Percentiles rank a stretch among this genome's conserved stretches.
phyloP scores from a whole-genome alignment of 495 filamentous ascomycete genomes.

The Lasiosphaeris hirsuta region DNA sequence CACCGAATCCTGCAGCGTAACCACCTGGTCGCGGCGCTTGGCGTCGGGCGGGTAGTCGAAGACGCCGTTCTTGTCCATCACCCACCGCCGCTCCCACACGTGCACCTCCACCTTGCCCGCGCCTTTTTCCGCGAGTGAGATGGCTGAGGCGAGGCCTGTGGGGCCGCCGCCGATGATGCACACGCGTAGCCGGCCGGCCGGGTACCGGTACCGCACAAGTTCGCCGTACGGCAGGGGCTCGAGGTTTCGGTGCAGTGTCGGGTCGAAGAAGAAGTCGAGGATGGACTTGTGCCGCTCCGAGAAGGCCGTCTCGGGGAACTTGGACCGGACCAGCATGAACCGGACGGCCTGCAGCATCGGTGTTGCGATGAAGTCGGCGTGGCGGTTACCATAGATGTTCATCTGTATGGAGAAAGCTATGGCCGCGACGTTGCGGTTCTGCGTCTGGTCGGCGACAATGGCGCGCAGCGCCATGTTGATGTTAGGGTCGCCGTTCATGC shows the following conservation, averaged over 20 bases:
- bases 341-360: conserved; percentile 35
- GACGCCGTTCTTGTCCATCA: conserved; percentile 14
- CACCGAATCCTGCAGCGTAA: conserved; percentile 34
- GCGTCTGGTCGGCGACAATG: conserved; percentile 22
- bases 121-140: conserved; percentile 37
- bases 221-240: conserved; percentile 24
- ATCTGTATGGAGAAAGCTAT: conserved; percentile 29
- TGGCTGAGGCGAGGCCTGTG: conserved; percentile 34
- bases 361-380: conserved; percentile 29
- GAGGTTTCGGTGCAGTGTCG: conserved; percentile 31
- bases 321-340: conserved; percentile 35
- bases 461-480: conserved; percentile 20
- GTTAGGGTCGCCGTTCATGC: conserved; percentile 23
- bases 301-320: conserved; percentile 22
- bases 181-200: conserved; percentile 30
- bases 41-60: conserved; percentile 30
- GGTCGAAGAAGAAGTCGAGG: conserved; percentile 40
- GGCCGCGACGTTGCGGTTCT: conserved; percentile 20
- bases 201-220: conserved; percentile 28
- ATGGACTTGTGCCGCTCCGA: conserved; percentile 23
- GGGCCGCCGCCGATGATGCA: conserved; percentile 36
- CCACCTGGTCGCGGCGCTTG: conserved; percentile 32
- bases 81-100: conserved; percentile 34
- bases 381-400: conserved; percentile 29
- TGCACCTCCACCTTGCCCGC: conserved; percentile 30